phyloP scores from a whole-genome alignment of 441 rosid genomes.

The Erysimum cheiri region DNA sequence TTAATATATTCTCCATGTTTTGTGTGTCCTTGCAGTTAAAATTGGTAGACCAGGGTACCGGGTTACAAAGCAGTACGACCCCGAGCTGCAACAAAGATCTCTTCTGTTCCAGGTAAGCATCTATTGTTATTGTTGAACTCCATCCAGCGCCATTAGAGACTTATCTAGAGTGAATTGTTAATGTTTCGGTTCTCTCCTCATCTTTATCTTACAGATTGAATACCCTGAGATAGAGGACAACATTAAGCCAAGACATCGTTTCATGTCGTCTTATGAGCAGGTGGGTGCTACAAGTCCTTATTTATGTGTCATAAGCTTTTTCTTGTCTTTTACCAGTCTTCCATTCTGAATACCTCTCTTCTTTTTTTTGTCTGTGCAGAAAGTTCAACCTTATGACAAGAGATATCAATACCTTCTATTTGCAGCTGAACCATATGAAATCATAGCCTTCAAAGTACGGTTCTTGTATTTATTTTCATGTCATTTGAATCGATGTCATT shows the following conservation, averaged over 20 bases:
- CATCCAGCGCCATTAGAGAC: background rate
- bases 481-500: background rate
- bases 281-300: conserved; percentile 40
- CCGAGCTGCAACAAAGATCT: conserved; percentile 87
- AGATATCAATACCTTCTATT: conserved; percentile 85
- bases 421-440: conserved; percentile 98
- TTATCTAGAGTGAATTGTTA: background rate
- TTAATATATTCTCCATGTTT: background rate
- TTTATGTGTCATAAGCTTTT: background rate
- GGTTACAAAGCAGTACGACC: conserved; percentile 91
- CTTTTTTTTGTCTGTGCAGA: conserved; percentile 52
- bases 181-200: background rate
- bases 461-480: background rate
- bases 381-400: conserved; percentile 83
- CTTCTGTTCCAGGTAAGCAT: conserved; percentile 82
- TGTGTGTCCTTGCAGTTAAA: conserved; percentile 62
- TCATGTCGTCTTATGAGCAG: conserved; percentile 97
- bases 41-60: conserved; percentile 95
- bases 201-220: conserved; percentile 63
- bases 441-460: conserved; percentile 87
- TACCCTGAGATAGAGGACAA: conserved; percentile 97
- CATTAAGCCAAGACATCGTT: conserved; percentile 84
- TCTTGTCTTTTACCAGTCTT: background rate
- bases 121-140: conserved; percentile 15
- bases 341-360: conserved; percentile 6